Percentiles rank a stretch among this genome's conserved stretches.
These are phyloP conservation scores for Rhodotorula sp. DNA, from an alignment of 1,284 basidiomycete species.

Conservation along the genomic window DNA sequence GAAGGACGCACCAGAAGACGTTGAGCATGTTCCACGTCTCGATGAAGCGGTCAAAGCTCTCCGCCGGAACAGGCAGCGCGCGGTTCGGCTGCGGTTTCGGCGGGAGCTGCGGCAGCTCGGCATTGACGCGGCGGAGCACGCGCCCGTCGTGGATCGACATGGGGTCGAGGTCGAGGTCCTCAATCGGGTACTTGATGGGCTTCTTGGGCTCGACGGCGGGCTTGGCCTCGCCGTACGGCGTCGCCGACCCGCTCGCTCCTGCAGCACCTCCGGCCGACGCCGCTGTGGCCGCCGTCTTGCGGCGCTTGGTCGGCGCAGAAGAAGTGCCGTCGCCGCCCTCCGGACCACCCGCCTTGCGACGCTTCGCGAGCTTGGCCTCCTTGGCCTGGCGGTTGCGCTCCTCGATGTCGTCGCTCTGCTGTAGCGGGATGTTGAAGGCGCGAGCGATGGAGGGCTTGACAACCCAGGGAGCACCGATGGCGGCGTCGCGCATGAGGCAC, in stretches of 20 bases:
- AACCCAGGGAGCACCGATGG: constrained; percentile 90
- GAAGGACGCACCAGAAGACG: constrained; percentile 73
- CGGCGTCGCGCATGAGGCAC: constrained; percentile 84
- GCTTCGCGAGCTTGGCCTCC: constrained; percentile 65
- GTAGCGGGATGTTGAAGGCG: constrained; percentile 76
- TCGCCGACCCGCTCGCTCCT: not conserved
- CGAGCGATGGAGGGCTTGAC: constrained; percentile 82
- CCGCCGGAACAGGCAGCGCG: constrained; percentile 66
- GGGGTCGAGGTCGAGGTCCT: constrained; percentile 55
- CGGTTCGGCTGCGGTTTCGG: constrained; percentile 62
- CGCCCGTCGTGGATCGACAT: constrained; percentile 47
- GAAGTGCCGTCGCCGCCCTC: not conserved
- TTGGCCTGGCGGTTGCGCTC: constrained; percentile 75
- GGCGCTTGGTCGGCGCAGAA: constrained; percentile 69
- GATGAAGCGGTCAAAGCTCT: constrained; percentile 79
- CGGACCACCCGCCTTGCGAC: constrained; percentile 42
- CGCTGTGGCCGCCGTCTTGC: constrained; percentile 62
- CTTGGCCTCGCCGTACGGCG: not conserved
- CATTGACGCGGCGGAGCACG: constrained; percentile 68
- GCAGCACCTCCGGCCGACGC: not conserved
- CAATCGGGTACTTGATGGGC: constrained; percentile 64
- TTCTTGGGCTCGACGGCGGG: constrained; percentile 14
- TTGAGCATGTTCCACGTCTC: constrained; percentile 90
- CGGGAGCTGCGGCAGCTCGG: constrained; percentile 61
- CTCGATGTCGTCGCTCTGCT: constrained; percentile 81